A percentile compares a stretch with the other conserved stretches of the same genome.
Conservation (phyloP, 73 alveolate genomes). For the Paramecium pentaurelia region DNA sequence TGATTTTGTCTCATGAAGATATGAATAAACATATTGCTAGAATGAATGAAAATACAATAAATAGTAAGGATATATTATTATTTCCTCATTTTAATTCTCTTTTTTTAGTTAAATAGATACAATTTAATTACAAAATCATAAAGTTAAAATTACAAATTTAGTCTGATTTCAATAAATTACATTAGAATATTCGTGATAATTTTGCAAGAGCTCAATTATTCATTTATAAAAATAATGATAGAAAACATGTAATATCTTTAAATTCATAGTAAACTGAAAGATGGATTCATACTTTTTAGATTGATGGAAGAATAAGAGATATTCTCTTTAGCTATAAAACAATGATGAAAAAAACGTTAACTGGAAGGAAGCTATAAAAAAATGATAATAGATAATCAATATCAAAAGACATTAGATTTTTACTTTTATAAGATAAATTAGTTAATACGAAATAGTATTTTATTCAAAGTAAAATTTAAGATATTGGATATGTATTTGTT, state of each 20-base stretch:
- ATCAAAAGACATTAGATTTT: neutral
- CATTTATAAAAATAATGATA: neutral
- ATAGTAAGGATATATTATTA: neutral
- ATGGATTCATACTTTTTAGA: neutral
- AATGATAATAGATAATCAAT: neutral
- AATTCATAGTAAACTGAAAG: neutral
- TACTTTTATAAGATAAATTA: neutral
- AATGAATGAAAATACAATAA: neutral
- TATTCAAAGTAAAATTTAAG: neutral
- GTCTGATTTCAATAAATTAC: neutral
- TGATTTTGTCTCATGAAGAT: neutral
- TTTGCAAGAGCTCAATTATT: neutral
- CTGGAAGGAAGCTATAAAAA: neutral
- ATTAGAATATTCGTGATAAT: neutral
- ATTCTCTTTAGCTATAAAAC: neutral
- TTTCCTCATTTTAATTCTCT: neutral
- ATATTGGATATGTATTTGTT: neutral
- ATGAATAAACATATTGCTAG: constrained; percentile 29
- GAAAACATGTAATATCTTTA: neutral
- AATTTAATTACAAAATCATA: neutral
- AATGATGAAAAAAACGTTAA: neutral
- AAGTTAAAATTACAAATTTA: neutral
- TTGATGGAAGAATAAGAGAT: neutral
- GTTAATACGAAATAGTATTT: neutral
- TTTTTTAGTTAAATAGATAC: neutral